phyloP scores from a whole-genome alignment of 2,329 filamentous ascomycete genomes.

The Pseudonectria buxi region DNA sequence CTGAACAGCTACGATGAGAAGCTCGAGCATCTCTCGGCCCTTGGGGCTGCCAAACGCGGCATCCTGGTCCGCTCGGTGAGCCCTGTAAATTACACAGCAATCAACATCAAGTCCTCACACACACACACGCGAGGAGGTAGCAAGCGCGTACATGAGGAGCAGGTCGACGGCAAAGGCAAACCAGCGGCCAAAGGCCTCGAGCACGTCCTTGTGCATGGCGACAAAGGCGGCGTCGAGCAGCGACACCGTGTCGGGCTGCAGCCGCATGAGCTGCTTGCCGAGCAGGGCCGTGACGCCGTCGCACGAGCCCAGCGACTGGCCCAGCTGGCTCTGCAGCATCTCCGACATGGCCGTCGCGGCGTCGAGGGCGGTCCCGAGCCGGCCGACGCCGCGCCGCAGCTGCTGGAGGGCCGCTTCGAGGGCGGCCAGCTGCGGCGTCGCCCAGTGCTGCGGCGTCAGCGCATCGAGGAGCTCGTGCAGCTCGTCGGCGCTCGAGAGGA shows the following conservation, averaged over 20 bases:
- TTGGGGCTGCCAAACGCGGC: conserved; percentile 11
- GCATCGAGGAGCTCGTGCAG: conserved; percentile 20
- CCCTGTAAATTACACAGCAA: conserved; percentile 3
- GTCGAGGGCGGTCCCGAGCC: conserved; percentile 21
- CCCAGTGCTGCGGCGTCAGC: conserved; percentile 7
- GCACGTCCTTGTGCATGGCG: conserved; percentile 15
- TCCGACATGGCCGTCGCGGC: conserved; percentile 21
- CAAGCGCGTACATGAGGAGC: conserved; percentile 17
- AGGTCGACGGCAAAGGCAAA: conserved; percentile 18
- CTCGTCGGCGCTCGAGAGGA: conserved; percentile 23
- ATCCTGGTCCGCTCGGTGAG: conserved; percentile 19
- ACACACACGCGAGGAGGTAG: not conserved
- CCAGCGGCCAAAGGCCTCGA: conserved; percentile 19
- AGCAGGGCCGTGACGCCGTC: conserved; percentile 23
- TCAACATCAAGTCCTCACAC: not conserved
- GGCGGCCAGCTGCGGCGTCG: conserved; percentile 13
- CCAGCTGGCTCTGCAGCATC: conserved; percentile 23
- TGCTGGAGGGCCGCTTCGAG: conserved; percentile 19
- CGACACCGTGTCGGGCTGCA: conserved; percentile 19
- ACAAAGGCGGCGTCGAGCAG: conserved; percentile 21
- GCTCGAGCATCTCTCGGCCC: conserved; percentile 13
- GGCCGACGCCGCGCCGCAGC: conserved; percentile 18
- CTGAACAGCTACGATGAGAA: conserved; percentile 12
- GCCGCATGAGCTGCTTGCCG: conserved; percentile 28
- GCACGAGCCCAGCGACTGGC: conserved; percentile 22